Conservation (phyloP, 2,329 filamentous ascomycete genomes). For the Epichloe coenophiala region DNA sequence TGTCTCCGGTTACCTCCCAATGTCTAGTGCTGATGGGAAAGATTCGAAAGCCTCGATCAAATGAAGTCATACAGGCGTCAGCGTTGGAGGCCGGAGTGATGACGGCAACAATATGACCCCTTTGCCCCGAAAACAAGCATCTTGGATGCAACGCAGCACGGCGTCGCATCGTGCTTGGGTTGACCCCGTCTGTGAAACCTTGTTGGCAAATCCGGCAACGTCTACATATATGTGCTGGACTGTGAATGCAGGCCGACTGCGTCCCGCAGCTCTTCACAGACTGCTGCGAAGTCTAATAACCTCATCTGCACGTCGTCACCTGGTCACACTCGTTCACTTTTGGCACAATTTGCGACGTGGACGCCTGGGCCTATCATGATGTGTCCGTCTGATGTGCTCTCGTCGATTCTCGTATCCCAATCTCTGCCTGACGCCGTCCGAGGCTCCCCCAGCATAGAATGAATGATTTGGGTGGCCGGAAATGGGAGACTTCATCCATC, state of each 20-base stretch:
- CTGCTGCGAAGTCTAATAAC: too few relatives aligned
- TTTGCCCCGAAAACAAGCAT: slow-evolving; percentile 4
- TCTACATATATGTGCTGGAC: background rate
- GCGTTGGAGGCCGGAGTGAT: background rate
- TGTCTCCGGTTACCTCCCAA: too few relatives aligned
- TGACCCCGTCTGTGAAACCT: background rate
- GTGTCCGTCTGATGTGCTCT: too few relatives aligned
- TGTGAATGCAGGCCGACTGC: background rate
- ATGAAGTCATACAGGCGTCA: background rate
- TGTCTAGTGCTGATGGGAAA: too few relatives aligned
- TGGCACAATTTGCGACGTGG: background rate
- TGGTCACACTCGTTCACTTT: background rate
- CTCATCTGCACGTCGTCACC: background rate
- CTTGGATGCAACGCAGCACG: background rate
- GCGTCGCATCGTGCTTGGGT: background rate
- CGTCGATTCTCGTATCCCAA: too few relatives aligned
- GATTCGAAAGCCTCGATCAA: too few relatives aligned
- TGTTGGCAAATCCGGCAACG: background rate
- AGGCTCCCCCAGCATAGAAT: too few relatives aligned
- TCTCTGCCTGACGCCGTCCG: too few relatives aligned
- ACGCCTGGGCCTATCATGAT: background rate
- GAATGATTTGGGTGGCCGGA: background rate
- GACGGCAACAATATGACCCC: background rate
- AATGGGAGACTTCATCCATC: background rate
- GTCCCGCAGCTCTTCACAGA: background rate